Conservation (phyloP, 2,329 filamentous ascomycete species). For the Sporothrix luriei region DNA sequence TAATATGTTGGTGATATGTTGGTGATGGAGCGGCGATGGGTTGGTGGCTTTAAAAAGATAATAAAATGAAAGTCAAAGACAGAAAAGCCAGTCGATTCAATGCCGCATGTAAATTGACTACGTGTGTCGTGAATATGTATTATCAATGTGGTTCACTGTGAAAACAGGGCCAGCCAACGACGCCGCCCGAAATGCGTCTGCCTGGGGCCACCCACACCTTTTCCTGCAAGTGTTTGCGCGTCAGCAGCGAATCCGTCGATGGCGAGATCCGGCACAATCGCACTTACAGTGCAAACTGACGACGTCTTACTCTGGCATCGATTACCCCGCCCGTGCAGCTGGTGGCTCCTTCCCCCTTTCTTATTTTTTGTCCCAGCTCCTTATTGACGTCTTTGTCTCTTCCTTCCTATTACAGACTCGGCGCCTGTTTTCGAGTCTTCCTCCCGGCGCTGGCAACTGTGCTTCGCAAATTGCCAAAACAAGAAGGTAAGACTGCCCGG, state of each 20-base stretch:
- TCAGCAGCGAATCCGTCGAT: neutral
- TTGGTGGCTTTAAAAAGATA: neutral
- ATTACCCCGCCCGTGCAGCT: neutral
- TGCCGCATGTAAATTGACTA: neutral
- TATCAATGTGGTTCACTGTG: neutral
- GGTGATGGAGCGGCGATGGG: no score
- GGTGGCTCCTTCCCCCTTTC: neutral
- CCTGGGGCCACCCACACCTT: conserved; percentile 25
- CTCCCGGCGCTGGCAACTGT: neutral
- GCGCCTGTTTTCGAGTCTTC: neutral
- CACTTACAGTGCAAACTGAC: neutral
- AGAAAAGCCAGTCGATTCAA: neutral
- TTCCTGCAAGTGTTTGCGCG: neutral
- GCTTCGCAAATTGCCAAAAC: conserved; percentile 6
- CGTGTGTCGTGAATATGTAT: neutral
- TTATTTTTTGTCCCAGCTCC: neutral
- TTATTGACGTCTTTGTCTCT: neutral
- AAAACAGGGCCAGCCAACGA: conserved; percentile 21
- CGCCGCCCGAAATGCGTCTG: conserved; percentile 30
- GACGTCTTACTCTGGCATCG: neutral
- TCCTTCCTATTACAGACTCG: neutral
- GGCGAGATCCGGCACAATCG: conserved; percentile 10
- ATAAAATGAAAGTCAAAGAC: neutral
- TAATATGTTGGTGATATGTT: neutral
- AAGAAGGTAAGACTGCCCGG: neutral